Base-by-base conservation (phyloP, 2,329 filamentous ascomycete genomes). In the Talaromyces sp. region DNA sequence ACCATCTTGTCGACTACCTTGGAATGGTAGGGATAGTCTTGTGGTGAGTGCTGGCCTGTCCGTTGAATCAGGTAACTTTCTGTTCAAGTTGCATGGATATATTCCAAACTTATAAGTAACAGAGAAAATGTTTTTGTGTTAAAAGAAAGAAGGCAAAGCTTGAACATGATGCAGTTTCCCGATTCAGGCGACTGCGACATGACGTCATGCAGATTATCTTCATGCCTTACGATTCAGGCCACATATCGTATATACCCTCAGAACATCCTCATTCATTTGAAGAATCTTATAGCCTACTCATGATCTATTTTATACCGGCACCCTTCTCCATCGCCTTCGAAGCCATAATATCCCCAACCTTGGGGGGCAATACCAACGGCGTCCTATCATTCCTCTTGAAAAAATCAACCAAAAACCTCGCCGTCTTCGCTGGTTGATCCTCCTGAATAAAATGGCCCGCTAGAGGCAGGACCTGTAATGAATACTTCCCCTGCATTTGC, bases 401-500 rank as follows among this genome's bases (percentile, higher is more conserved):
- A 75, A 99, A 98, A 75, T 99, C 95, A 1, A 91, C 91, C 61
- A 98, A 81, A 8, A 92, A 85, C 70, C 90, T 84, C 0, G 95
- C 95, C 51, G 91, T 96, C 82, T 94, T 96, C 73, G 93, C 91
- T 0, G 95, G 93, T 59, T 94, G 85, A 76, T 99, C 95, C 77
- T 99, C 95, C 70, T 99, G 95, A 64, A 99, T 88, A 73, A 99
- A 99, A 77, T 99, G 95, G 0, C 95, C 95, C 1, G 95, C 93
- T 75, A 97, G 92, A 0, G 95, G 93, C 72, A 98, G 91, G 6
- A 99, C 93, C 71, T 97, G 91, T 54, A 99, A 82, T 65, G 96
- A 93, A 75, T 98, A 99, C 83, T 98, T 98, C 5, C 93, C 93
- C 82, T 97, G 93, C 93, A 97, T 97, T 79, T 97, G 93, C 17